A percentile compares a stretch with the other conserved stretches of the same genome.
Conservation (phyloP, 2,329 filamentous ascomycete species). For the Pestalotiopsis fici region DNA sequence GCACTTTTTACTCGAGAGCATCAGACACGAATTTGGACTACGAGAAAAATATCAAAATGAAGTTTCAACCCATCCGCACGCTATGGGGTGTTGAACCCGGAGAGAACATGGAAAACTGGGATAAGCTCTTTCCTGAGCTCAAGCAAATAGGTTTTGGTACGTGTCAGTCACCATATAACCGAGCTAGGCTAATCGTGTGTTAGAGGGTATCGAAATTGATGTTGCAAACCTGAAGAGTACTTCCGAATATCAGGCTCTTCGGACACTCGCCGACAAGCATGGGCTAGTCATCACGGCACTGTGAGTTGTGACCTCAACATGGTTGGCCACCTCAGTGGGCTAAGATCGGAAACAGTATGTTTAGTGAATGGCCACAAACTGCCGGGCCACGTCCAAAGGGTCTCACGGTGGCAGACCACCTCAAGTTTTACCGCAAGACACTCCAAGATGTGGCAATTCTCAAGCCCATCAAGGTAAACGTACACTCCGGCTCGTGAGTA, state of each 20-base stretch:
- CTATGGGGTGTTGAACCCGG: slow-evolving; percentile 6
- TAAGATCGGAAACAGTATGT: slow-evolving; percentile 4
- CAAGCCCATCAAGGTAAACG: slow-evolving; percentile 14
- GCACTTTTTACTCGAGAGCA: no score
- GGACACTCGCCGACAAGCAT: background rate
- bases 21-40: background rate
- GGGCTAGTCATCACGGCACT: background rate
- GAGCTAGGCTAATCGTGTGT: background rate
- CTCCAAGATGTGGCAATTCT: slow-evolving; percentile 11
- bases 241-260: background rate
- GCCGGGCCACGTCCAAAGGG: slow-evolving; percentile 8
- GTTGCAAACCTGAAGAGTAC: background rate
- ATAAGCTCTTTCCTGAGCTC: slow-evolving; percentile 2
- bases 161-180: background rate
- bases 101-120: background rate
- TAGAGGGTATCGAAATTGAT: slow-evolving; percentile 4
- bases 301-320: background rate
- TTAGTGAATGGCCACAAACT: slow-evolving; percentile 13
- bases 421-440: slow-evolving; percentile 14
- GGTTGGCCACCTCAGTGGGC: background rate
- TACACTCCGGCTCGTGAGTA: slow-evolving; percentile 16
- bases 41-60: background rate
- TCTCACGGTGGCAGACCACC: slow-evolving; percentile 10
- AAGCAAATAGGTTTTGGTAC: slow-evolving; percentile 1
- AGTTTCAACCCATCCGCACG: background rate